Base-by-base conservation (phyloP, 2,329 filamentous ascomycete genomes). In the Akanthomyces dipterigenus region DNA sequence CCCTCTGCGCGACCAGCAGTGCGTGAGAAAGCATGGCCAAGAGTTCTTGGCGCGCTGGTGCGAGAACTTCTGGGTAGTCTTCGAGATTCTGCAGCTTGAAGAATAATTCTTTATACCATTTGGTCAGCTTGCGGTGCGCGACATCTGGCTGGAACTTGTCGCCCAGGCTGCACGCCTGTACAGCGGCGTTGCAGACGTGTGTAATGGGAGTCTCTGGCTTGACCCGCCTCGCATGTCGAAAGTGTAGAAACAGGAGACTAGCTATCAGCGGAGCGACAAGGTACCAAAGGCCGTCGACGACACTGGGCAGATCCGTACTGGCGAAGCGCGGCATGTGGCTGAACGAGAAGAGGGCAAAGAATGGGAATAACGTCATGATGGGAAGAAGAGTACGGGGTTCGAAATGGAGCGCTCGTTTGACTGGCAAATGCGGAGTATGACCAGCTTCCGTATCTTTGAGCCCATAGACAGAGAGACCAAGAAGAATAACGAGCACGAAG, bases 11-110 rank as follows among this genome's bases (percentile, higher is more conserved):
- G 9, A 50, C 42, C 16, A 34, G 20, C 18, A 61, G 38, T 45
- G 26, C 58, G 18, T 56, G 56, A 8, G 64, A 65, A 43, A 65
- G 42, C 24, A 65, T 56, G n/a, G 60, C 61, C 2, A 65, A 54
- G 12, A 66, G 42, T 18, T 64, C 53, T 40, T 61, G 31, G 18
- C 45, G 62, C 11, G 62, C 65, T 49, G 54, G 24, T 4, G 62
- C 49, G 18, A 65, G 55, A 6, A 63, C 28, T 11, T 66, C 64
- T 20, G 50, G 34, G 12, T 65, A 42, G 3, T 61, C 28, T 34
- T 67, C 65, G 40, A 65, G 60, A 36, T 66, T 63, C 14, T 67
- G 65, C 20, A 67, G 58, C 60, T 67, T 60, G 40, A 60, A 62
- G 45, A 62, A 66, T 14, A 66, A 22, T 28, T 8, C 28, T 34